Evolutionary conservation across 2,329 filamentous ascomycete genomes (phyloP), one percentile per base, ranked within the genome.

Genomic region (Pyrenophora teres): DNA sequence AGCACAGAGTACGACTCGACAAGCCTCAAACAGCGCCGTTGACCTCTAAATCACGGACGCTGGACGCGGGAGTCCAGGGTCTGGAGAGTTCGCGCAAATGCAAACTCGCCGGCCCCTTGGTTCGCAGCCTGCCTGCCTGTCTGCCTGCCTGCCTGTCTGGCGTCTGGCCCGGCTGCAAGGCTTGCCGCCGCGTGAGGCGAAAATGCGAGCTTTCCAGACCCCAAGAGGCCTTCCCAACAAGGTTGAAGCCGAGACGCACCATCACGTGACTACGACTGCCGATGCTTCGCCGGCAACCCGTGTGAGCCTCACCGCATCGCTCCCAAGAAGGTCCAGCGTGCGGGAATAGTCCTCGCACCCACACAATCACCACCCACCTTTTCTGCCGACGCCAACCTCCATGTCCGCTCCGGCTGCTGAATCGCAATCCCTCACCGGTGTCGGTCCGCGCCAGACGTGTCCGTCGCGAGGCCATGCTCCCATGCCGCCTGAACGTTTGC

Each of bases 231-330:
- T 44, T 50, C 57, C 51, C 52, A 56, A 58, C 41, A 23, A 40
- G 40, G 15, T 15, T 15, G 50, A 40, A 51, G 49, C 46, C 41
- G 49, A 46, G 15, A 15, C 27, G n/a, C 19, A n/a, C 6, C 6
- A 3, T n/a, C 43, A 47, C 44, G 48, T 44, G 41, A 46, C 42
- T 15, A 27, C 12, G n/a, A 53, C 51, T 61, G 59, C 59, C 59
- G 53, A 61, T 59, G 53, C 56, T 48, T 60, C 55, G 55, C 57
- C 57, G 57, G 57, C 47, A 31, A 31, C 37, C 25, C 55, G 40
- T 49, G 39, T 31, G 51, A 55, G 50, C 51, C 54, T 40, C 51
- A 55, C 40, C 49, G 50, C 50, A 51, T 39, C 40, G 21, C 32
- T 32, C 41, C 38, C 44, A 27, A 46, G 46, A 46, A 41, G 37